Conservation (phyloP, 1,139 yeast species). For the Ashbya aceris region DNA sequence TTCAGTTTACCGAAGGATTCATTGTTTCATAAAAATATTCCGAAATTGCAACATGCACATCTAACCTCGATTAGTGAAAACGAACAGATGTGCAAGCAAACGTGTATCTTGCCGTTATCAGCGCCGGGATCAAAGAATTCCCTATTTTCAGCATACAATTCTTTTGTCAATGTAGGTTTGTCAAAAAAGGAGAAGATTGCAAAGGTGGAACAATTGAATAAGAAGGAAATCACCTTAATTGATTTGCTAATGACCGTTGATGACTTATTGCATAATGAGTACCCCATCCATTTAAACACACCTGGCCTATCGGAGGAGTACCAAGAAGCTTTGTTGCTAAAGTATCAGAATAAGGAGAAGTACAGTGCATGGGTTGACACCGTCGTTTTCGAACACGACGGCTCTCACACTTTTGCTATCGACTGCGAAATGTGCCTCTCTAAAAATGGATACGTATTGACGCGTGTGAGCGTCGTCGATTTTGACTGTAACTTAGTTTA, state of each 20-base stretch:
- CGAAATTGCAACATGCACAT: conserved; percentile 5
- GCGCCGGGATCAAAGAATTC: conserved; percentile 59
- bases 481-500: conserved; percentile 49
- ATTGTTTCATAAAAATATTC: conserved; percentile 17
- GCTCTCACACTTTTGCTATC: conserved; percentile 60
- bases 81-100: conserved; percentile 31
- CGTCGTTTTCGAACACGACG: conserved; percentile 39
- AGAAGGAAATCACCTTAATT: conserved; percentile 38
- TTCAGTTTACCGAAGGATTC: conserved; percentile 26
- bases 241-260: conserved; percentile 45
- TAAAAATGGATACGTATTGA: conserved; percentile 51
- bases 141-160: conserved; percentile 44
- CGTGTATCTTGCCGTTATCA: conserved; percentile 20
- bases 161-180: conserved; percentile 48
- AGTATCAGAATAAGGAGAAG: conserved; percentile 6
- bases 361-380: conserved; percentile 53
- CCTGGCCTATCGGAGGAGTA: conserved; percentile 14
- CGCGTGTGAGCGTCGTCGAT: conserved; percentile 70
- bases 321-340: conserved; percentile 8
- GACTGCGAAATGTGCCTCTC: conserved; percentile 92
- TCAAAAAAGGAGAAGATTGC: conserved; percentile 45
- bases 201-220: conserved; percentile 30
- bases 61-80: conserved; percentile 12
- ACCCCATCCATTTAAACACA: conserved; percentile 49
- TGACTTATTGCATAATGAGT: conserved; percentile 40